Base-by-base conservation (phyloP, 2,329 filamentous ascomycete genomes). In the Sporothrix brunneoviolacea region DNA sequence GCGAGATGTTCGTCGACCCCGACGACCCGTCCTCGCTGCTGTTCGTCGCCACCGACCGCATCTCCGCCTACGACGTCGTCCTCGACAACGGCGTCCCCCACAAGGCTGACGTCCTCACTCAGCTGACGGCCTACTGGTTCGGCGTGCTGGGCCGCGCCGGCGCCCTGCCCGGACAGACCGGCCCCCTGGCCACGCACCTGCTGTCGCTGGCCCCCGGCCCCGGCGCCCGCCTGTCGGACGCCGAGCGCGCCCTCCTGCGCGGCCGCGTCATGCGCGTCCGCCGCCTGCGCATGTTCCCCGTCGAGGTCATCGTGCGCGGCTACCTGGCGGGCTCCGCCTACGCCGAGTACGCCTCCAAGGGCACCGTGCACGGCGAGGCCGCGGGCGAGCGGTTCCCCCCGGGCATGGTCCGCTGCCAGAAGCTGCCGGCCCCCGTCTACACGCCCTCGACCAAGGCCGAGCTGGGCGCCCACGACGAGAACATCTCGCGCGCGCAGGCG, bases 21-120 rank as follows among this genome's bases (percentile, higher is more conserved):
- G 39, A n/a, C 40, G 55, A 59, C 48, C 59, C 58, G 37, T 54
- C 58, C 42, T 58, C 62, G 4, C 60, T 67, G 44, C 56, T 67
- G 28, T 59, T 66, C n/a, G 64, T 60, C 21, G 59, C 61, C 10
- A 57, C 88, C 13, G 91, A 96, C 71, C 85, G 93, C 58, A 93
- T 96, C 66, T 95, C 89, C 21, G 93, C 93, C 50, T 97, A 91
- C 74, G 91, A 97, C 76, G 89, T 94, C 60, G 82, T 95, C 60
- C 83, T 95, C 76, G 72, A 79, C 53, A 96, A 93, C 60, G 72
- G 72, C 56, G 71, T 78, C 45, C 70, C 72, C 40, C 62, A 70
- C 62, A 81, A 81, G 69, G 78, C 78, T 57, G 64, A 66, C 52
- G 67, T 79, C 46, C 68, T 80, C 44, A 75, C 71, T 24, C 62